A percentile compares a stretch with the other conserved stretches of the same genome.
These are phyloP conservation scores for Heterobasidion occidentale DNA, from an alignment of 1,284 basidiomycete genomes.

Conservation along the genomic window DNA sequence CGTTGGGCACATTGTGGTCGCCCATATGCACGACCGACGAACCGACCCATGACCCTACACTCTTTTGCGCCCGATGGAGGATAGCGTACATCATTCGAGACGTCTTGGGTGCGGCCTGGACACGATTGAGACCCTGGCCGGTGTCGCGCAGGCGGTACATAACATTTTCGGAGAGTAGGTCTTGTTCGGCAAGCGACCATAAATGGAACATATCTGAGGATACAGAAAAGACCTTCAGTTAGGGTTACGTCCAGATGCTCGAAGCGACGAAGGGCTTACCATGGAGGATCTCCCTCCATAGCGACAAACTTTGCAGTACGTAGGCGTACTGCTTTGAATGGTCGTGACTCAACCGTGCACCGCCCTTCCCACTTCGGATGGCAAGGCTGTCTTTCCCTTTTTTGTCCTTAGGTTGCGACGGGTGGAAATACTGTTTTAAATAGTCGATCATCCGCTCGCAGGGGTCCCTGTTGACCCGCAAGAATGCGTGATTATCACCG, in stretches of 20 bases:
- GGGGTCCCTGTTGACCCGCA: constrained; percentile 74
- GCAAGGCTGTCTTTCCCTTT: constrained; percentile 51
- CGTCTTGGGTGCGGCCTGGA: constrained; percentile 76
- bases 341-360: constrained; percentile 73
- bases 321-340: constrained; percentile 77
- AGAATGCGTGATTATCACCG: constrained; percentile 78
- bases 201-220: constrained; percentile 74
- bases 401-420: constrained; percentile 52
- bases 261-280: constrained; percentile 30
- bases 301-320: constrained; percentile 72
- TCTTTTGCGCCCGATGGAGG: constrained; percentile 69
- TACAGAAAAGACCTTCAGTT: neutral
- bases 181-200: constrained; percentile 73
- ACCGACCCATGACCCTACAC: constrained; percentile 75
- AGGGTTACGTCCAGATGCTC: neutral
- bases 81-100: constrained; percentile 80
- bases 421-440: constrained; percentile 68
- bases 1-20: constrained; percentile 84
- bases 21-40: constrained; percentile 50
- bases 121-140: constrained; percentile 76
- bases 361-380: constrained; percentile 69
- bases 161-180: constrained; percentile 64
- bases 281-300: constrained; percentile 78
- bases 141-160: constrained; percentile 74
- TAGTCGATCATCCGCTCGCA: constrained; percentile 74